Percentiles rank a stretch among this genome's conserved stretches.
These are phyloP conservation scores for Staphylotrichum tortipilum DNA, from an alignment of 495 filamentous ascomycete genomes.

Conservation along the genomic window DNA sequence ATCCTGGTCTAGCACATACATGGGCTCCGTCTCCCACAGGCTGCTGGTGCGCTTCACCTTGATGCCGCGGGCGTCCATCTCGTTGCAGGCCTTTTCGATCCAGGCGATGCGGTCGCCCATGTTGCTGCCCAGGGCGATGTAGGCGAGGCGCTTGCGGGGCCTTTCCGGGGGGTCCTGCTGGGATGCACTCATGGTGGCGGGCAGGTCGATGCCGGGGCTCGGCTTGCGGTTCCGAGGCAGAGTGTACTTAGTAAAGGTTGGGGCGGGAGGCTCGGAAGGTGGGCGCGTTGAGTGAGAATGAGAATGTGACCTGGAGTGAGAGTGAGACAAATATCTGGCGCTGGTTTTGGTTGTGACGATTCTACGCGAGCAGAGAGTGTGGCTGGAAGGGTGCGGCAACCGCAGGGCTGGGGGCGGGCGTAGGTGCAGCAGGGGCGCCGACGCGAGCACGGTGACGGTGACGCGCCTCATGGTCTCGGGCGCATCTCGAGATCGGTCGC, in stretches of 20 bases:
- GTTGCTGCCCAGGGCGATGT: conserved; percentile 89
- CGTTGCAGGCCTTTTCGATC: conserved; percentile 73
- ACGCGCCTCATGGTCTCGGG: conserved; percentile 7
- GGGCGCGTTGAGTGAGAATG: conserved; percentile 4
- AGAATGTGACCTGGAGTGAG: no score
- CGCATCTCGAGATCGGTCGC: not conserved
- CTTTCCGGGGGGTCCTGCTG: not conserved
- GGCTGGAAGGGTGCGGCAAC: no score
- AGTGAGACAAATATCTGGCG: conserved; percentile 8
- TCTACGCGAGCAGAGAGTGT: conserved; percentile 1
- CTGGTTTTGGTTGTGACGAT: no score
- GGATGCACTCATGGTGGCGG: conserved; percentile 10
- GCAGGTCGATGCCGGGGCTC: conserved; percentile 1
- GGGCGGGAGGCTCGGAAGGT: no score
- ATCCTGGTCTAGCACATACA: conserved; percentile 88
- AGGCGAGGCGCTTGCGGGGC: conserved; percentile 43
- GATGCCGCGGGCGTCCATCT: conserved; percentile 65
- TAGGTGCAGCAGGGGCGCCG: not conserved
- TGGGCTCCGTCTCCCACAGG: conserved; percentile 88
- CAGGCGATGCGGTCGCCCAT: conserved; percentile 73
- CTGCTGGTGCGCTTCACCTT: conserved; percentile 71
- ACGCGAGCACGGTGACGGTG: not conserved
- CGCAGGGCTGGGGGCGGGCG: no score
- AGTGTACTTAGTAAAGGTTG: no score
- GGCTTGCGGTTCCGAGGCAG: conserved; percentile 14